phyloP scores from a whole-genome alignment of 225 moss, liverwort and hornwort genomes.

The Sphagnum contortum region DNA sequence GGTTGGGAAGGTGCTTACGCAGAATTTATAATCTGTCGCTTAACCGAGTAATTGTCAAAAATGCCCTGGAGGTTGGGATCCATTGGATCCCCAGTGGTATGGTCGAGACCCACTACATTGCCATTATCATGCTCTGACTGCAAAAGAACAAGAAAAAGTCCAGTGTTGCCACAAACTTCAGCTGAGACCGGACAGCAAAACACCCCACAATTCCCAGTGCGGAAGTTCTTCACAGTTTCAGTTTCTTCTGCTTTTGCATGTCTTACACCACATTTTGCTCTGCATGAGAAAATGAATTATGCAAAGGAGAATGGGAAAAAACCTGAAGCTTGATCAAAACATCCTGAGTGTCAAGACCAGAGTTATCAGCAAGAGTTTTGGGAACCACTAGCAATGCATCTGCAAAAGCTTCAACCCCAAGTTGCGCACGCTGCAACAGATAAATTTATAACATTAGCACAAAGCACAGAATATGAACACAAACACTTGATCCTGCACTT shows the following conservation, averaged over 20 bases:
- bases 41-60: conserved; percentile 91
- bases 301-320: too few species aligned
- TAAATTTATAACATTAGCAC: background rate
- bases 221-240: background rate
- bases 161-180: too few species aligned
- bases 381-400: conserved; percentile 87
- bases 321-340: conserved; percentile 79
- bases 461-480: background rate
- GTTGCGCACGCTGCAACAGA: conserved; percentile 49
- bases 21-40: conserved; percentile 87
- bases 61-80: conserved; percentile 82
- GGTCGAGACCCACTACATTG: conserved; percentile 82
- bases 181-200: too few species aligned
- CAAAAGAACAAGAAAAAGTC: background rate
- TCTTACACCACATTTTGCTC: background rate
- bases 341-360: conserved; percentile 93
- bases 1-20: conserved; percentile 21
- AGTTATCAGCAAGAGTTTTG: conserved; percentile 92
- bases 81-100: conserved; percentile 78
- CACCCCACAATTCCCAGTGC: background rate
- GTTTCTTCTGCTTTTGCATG: background rate
- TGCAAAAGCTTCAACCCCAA: conserved; percentile 90
- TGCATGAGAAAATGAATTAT: background rate
- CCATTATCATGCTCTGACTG: conserved; percentile 89
- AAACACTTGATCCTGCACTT: too few species aligned